These are phyloP conservation scores for Colletotrichum eleusines DNA, from an alignment of 2,329 filamentous ascomycete species.

Conservation along the genomic window DNA sequence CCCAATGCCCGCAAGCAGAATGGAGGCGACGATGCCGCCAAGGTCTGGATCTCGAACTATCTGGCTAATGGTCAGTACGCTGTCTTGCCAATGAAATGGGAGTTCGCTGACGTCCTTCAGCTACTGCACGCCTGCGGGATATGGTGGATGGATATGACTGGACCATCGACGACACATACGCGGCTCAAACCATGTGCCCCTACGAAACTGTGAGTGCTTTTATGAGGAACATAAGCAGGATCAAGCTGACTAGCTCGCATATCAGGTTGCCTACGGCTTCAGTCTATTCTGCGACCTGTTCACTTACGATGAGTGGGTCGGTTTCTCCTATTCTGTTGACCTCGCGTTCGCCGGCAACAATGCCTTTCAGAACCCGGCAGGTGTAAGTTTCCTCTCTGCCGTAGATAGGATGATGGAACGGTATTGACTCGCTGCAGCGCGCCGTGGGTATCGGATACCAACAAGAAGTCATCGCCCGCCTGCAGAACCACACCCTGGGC, in stretches of 20 bases:
- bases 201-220: conserved; percentile 72
- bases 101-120: conserved; percentile 49
- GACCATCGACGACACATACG: conserved; percentile 73
- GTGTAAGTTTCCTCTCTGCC: conserved; percentile 56
- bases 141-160: conserved; percentile 71
- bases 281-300: conserved; percentile 81
- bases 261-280: conserved; percentile 77
- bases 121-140: conserved; percentile 69
- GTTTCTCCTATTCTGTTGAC: conserved; percentile 79
- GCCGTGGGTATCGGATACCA: conserved; percentile 82
- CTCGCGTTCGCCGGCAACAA: conserved; percentile 72
- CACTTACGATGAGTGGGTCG: conserved; percentile 79
- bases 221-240: not conserved
- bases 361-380: conserved; percentile 74
- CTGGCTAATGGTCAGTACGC: conserved; percentile 65
- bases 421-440: conserved; percentile 56
- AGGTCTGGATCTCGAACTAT: conserved; percentile 73
- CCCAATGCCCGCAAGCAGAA: conserved; percentile 68
- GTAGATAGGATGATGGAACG: conserved; percentile 50
- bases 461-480: conserved; percentile 77
- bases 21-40: conserved; percentile 65
- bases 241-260: not conserved
- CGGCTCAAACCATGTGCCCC: conserved; percentile 78
- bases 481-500: conserved; percentile 73
- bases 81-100: conserved; percentile 13